Percentiles rank a stretch among this genome's conserved stretches.
These are phyloP conservation scores for Corylus avellana DNA, from an alignment of 306 rosid genomes.

Conservation along the genomic window DNA sequence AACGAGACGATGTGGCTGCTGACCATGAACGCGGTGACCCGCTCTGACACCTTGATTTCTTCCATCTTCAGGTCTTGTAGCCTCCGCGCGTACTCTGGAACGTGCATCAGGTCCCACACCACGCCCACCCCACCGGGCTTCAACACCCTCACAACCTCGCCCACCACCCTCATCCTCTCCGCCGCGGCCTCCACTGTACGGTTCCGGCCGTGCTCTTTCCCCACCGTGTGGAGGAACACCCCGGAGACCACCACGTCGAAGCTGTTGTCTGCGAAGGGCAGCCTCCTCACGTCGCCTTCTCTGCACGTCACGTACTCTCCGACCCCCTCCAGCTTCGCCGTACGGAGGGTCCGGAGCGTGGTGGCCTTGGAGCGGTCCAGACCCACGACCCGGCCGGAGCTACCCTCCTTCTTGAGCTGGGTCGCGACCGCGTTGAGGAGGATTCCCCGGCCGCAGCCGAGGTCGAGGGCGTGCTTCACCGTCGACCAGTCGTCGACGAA, in stretches of 20 bases:
- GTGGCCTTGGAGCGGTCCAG: conserved; percentile 62
- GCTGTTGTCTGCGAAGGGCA: conserved; percentile 86
- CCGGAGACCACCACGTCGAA: conserved; percentile 97
- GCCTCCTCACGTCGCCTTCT: conserved; percentile 80
- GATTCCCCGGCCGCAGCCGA: conserved; percentile 96
- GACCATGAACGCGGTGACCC: conserved; percentile 91
- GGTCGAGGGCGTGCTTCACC: conserved; percentile 87
- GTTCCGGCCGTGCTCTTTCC: conserved; percentile 71
- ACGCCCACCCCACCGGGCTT: conserved; percentile 85
- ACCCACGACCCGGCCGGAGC: conserved; percentile 93
- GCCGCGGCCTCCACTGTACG: conserved; percentile 89
- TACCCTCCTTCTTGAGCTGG: conserved; percentile 84
- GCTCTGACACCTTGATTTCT: conserved; percentile 79
- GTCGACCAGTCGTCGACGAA: conserved; percentile 91
- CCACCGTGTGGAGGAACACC: conserved; percentile 87
- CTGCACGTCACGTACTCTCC: conserved; percentile 95
- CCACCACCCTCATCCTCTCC: conserved; percentile 91
- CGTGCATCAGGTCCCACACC: conserved; percentile 96
- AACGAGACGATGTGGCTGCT: conserved; percentile 94
- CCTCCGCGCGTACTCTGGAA: conserved; percentile 83
- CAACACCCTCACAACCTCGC: conserved; percentile 86
- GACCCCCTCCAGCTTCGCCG: conserved; percentile 83
- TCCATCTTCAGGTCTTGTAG: conserved; percentile 94
- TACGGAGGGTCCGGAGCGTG: conserved; percentile 59
- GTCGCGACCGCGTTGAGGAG: conserved; percentile 94